Conservation (phyloP, 2,329 filamentous ascomycete genomes). For the Drechslerella coelobrocha region DNA sequence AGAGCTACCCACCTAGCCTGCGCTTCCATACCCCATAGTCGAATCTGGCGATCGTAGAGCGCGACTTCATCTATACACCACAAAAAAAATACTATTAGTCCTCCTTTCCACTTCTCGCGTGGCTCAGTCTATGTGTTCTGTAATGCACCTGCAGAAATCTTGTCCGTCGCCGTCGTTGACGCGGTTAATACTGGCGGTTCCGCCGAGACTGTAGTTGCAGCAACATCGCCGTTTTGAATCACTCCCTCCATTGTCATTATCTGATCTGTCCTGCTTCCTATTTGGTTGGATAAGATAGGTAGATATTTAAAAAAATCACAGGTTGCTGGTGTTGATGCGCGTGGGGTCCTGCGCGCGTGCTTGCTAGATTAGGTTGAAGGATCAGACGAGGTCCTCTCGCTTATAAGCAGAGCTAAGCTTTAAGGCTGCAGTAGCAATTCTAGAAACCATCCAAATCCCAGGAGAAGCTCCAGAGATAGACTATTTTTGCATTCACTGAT, state of each 20-base stretch:
- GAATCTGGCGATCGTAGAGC: slow-evolving; percentile 95
- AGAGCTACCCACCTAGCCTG: slow-evolving; percentile 72
- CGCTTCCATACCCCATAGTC: slow-evolving; percentile 94
- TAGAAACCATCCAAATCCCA: too few species aligned
- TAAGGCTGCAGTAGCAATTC: not conserved
- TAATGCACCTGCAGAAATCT: slow-evolving; percentile 51
- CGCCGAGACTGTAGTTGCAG: slow-evolving; percentile 62
- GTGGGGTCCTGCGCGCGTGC: too few species aligned
- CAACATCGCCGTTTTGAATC: slow-evolving; percentile 57
- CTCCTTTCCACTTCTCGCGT: not conserved
- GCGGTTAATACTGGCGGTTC: too few species aligned
- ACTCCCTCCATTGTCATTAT: slow-evolving; percentile 39
- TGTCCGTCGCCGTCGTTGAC: slow-evolving; percentile 64
- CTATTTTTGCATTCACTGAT: too few species aligned
- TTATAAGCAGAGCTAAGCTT: not conserved
- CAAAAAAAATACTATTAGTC: not conserved
- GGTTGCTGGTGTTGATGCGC: slow-evolving; percentile 10
- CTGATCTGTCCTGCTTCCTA: not conserved
- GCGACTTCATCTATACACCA: slow-evolving; percentile 80
- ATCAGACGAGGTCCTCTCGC: not conserved
- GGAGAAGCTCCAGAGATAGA: too few species aligned
- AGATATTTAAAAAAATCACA: too few species aligned
- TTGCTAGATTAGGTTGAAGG: not conserved
- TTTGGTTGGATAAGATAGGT: not conserved
- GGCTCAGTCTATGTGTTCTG: slow-evolving; percentile 53